Evolutionary conservation across 2,329 filamentous ascomycete species (phyloP), one percentile per base, ranked within the genome.

Genomic region (Ophiosphaerella korrae): DNA sequence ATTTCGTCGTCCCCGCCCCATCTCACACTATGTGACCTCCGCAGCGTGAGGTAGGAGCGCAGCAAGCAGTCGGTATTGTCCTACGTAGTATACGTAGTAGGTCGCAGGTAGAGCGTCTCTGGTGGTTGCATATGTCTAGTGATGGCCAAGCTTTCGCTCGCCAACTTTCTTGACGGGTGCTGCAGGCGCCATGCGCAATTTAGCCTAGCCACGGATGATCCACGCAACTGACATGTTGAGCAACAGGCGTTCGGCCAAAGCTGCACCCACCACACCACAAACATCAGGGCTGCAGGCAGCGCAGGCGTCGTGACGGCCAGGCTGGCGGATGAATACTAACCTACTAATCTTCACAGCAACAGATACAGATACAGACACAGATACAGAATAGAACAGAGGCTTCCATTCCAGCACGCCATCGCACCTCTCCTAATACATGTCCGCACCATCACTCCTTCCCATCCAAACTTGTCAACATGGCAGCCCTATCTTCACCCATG

Each of bases 401-500:
- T 4, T 21, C 18, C 18, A 7, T 29, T 29, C 26, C 26, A 29
- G 26, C 26, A 29, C 26, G 26, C 7, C 26, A 14, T 50, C 44
- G 47, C 45, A 26, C 48, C 47, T 60, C 52, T 38, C 41, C 38
- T 57, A 44, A 48, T 58, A 53, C 52, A 62, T 62, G 57, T 59
- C 37, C 55, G 54, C 42, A 45, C 50, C 40, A 45, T 54, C 56
- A 45, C 53, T 66, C 60, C 56, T 57, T 57, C 56, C 56, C 38
- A 31, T 49, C 35, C 18, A 40, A 37, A n/a, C 7, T n/a, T 55
- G 55, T 52, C 60, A 51, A 33, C 61, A 72, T 71, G 64, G 53
- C 60, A 36, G 55, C 55, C 48, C 55, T 72, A 36, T 58, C 64
- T 21, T 68, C 66, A 42, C 66, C 68, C 13, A 57, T 66, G 50